These are phyloP conservation scores for fission yeast (Schizosaccharomyces pombe) DNA, from an alignment of 805 yeast species.

Conservation along the genomic window DNA sequence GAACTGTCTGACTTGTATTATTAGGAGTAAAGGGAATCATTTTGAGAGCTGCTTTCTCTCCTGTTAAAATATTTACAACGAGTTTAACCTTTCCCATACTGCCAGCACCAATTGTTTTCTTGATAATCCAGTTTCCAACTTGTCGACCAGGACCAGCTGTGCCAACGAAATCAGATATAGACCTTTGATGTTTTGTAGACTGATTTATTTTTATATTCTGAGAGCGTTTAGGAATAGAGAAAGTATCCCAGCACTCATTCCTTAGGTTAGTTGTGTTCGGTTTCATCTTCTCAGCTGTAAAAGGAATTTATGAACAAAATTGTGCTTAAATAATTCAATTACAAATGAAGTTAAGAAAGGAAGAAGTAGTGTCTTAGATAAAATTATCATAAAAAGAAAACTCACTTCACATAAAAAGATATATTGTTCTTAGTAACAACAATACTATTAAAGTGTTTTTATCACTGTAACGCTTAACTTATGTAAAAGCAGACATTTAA, in stretches of 20 bases:
- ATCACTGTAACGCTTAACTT: too few species aligned
- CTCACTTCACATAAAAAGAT: too few species aligned
- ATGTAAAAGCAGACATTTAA: too few species aligned
- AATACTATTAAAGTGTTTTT: too few species aligned
- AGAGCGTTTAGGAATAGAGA: neutral
- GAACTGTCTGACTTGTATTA: constrained; percentile 68
- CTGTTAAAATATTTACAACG: constrained; percentile 51
- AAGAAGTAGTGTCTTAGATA: too few species aligned
- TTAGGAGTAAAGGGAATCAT: constrained; percentile 41
- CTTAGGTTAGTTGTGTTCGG: too few species aligned
- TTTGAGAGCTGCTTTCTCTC: constrained; percentile 77
- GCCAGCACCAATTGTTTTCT: constrained; percentile 85
- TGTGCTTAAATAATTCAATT: too few species aligned
- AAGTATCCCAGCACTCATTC: neutral
- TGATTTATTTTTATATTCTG: neutral
- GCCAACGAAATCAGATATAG: neutral
- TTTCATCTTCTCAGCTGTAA: too few species aligned
- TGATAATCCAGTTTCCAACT: constrained; percentile 20
- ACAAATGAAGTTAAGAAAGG: too few species aligned
- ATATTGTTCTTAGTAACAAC: too few species aligned
- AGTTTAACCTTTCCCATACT: constrained; percentile 84
- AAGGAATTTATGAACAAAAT: too few species aligned
- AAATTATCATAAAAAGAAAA: too few species aligned
- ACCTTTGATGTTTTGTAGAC: neutral
- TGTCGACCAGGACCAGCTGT: neutral